Evolutionary conservation across 148 eudicot species (phyloP).

Genomic region (Heliamphora exappendiculata): DNA sequence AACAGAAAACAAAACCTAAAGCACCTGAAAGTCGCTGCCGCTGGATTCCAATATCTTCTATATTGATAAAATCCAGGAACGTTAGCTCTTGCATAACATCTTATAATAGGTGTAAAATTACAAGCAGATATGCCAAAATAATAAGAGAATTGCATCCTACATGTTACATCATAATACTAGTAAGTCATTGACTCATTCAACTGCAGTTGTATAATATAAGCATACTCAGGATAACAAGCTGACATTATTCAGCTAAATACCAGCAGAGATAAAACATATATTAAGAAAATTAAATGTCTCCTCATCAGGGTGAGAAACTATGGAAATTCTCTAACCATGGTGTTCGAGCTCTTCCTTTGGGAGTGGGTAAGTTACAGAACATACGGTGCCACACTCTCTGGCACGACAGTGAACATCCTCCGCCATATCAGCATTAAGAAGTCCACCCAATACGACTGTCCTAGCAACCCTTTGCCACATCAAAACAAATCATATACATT

Average conservation of each 20-base stretch:
- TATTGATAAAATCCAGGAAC: no score
- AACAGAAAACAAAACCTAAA: no score
- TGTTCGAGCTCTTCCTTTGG: constrained; percentile 64
- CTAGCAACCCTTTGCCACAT: constrained; percentile 72
- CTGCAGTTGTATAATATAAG: not conserved
- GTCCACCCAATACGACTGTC: constrained; percentile 82
- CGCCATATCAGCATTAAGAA: constrained; percentile 58
- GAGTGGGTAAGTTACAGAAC: constrained; percentile 73
- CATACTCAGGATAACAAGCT: not conserved
- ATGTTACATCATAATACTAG: not conserved
- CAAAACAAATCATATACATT: not conserved
- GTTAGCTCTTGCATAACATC: not conserved
- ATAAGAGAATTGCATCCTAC: not conserved
- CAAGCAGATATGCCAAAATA: not conserved
- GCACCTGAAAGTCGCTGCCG: no score
- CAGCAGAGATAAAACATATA: not conserved
- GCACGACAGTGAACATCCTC: constrained; percentile 64
- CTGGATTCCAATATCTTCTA: no score
- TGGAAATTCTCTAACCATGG: constrained; percentile 45
- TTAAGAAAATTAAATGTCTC: not conserved
- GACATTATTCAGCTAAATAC: not conserved
- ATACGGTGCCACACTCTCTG: constrained; percentile 62
- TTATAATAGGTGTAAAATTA: not conserved
- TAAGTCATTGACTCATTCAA: constrained; percentile 1
- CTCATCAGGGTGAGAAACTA: not conserved